Conservation (phyloP, 768 basidiomycete genomes). For the Russula sp. region DNA sequence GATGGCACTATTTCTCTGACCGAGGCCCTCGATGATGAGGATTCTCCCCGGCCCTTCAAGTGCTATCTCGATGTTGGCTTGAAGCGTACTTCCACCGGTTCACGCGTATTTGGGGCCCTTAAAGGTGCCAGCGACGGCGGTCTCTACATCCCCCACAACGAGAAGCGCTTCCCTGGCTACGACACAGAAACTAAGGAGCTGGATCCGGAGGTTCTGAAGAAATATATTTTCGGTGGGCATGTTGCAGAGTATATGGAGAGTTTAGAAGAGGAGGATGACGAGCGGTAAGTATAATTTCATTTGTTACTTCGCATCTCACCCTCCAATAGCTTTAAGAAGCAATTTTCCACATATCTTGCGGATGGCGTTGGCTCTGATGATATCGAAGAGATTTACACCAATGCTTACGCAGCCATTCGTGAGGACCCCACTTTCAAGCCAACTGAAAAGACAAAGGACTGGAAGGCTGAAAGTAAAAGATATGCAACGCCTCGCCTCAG, state of each 20-base stretch:
- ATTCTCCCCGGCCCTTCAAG: constrained; percentile 98
- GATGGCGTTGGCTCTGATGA: constrained; percentile 95
- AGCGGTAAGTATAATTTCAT: constrained; percentile 49
- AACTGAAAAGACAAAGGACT: constrained; percentile 82
- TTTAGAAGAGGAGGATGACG: constrained; percentile 98
- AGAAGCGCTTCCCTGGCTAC: constrained; percentile 97
- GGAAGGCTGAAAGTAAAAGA: constrained; percentile 81
- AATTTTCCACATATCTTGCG: constrained; percentile 91
- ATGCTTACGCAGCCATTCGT: constrained; percentile 92
- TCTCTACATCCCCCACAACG: constrained; percentile 95
- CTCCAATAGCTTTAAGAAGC: constrained; percentile 84
- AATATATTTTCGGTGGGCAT: constrained; percentile 97
- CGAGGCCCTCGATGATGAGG: constrained; percentile 84
- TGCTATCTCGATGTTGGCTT: constrained; percentile 97
- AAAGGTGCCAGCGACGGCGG: constrained; percentile 99
- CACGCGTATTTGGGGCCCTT: constrained; percentile 96
- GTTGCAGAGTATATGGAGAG: constrained; percentile 99
- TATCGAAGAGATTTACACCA: constrained; percentile 91
- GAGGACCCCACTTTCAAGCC: constrained; percentile 90
- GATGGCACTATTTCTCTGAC: constrained; percentile 79
- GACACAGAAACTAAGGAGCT: constrained; percentile 89
- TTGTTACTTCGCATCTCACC: constrained; percentile 12
- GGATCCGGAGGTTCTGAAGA: constrained; percentile 90
- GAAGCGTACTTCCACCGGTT: constrained; percentile 94
- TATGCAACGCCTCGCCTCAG: constrained; percentile 63